These are phyloP conservation scores for Diaporthe destruens DNA, from an alignment of 2,329 filamentous ascomycete species.

Conservation along the genomic window DNA sequence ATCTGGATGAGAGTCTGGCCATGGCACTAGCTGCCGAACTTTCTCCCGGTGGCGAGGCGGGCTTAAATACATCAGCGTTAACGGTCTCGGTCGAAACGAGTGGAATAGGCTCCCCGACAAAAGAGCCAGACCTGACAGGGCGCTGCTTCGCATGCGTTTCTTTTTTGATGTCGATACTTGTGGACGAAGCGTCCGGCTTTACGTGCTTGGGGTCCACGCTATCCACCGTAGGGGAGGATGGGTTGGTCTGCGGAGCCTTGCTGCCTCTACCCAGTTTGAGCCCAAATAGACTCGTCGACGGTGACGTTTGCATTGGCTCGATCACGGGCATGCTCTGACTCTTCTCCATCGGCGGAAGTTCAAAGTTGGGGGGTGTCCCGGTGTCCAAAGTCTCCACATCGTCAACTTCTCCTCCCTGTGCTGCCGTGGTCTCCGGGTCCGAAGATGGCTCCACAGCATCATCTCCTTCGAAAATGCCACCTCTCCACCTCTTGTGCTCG, in stretches of 20 bases:
- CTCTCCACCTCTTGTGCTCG: slow-evolving; percentile 80
- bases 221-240: slow-evolving; percentile 36
- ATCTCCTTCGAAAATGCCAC: slow-evolving; percentile 81
- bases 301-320: slow-evolving; percentile 55
- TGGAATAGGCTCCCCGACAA: slow-evolving; percentile 72
- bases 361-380: slow-evolving; percentile 52
- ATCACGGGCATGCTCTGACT: slow-evolving; percentile 63
- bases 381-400: slow-evolving; percentile 60
- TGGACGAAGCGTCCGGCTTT: slow-evolving; percentile 59
- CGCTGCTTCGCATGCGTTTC: slow-evolving; percentile 50
- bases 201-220: not conserved
- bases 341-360: slow-evolving; percentile 66
- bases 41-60: slow-evolving; percentile 68
- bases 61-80: slow-evolving; percentile 74
- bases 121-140: slow-evolving; percentile 65
- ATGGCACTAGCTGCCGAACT: slow-evolving; percentile 73
- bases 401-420: slow-evolving; percentile 61
- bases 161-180: slow-evolving; percentile 61
- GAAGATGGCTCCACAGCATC: slow-evolving; percentile 57
- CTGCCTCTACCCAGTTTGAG: slow-evolving; percentile 59
- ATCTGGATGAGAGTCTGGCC: slow-evolving; percentile 74
- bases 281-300: slow-evolving; percentile 61
- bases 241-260: slow-evolving; percentile 31
- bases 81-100: slow-evolving; percentile 75
- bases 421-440: slow-evolving; percentile 54